Evolutionary conservation across 495 filamentous ascomycete genomes (phyloP).

Genomic region (Aspergillus biplanus): DNA sequence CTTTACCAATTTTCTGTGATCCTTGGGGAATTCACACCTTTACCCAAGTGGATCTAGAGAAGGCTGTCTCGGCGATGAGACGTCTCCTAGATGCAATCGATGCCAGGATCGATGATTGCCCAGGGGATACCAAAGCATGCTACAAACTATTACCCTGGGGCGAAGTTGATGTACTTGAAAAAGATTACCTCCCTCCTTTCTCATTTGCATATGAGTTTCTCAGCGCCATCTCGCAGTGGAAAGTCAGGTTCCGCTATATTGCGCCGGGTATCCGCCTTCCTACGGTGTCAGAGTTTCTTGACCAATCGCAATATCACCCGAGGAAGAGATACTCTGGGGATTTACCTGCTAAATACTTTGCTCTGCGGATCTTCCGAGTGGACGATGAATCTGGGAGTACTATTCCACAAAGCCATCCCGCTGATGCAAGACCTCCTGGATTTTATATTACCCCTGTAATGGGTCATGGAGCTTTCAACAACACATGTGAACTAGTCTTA

Average conservation of each 20-base stretch:
- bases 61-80: too few relatives aligned
- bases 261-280: conserved; percentile 8
- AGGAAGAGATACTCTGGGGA: not conserved
- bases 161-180: not conserved
- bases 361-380: conserved; percentile 2
- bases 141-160: not conserved
- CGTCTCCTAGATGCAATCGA: too few relatives aligned
- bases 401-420: not conserved
- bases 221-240: not conserved
- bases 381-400: not conserved
- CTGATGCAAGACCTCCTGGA: not conserved
- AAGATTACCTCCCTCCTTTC: not conserved
- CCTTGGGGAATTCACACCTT: too few relatives aligned
- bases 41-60: too few relatives aligned
- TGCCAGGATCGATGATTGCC: not conserved
- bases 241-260: conserved; percentile 8
- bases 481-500: not conserved
- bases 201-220: conserved; percentile 2
- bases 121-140: not conserved
- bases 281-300: not conserved
- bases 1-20: too few relatives aligned
- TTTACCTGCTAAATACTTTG: not conserved
- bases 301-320: not conserved
- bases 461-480: not conserved
- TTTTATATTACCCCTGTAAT: not conserved